These are phyloP conservation scores for Apiotrichum gracile DNA, from an alignment of 1,284 basidiomycete genomes.

Conservation along the genomic window DNA sequence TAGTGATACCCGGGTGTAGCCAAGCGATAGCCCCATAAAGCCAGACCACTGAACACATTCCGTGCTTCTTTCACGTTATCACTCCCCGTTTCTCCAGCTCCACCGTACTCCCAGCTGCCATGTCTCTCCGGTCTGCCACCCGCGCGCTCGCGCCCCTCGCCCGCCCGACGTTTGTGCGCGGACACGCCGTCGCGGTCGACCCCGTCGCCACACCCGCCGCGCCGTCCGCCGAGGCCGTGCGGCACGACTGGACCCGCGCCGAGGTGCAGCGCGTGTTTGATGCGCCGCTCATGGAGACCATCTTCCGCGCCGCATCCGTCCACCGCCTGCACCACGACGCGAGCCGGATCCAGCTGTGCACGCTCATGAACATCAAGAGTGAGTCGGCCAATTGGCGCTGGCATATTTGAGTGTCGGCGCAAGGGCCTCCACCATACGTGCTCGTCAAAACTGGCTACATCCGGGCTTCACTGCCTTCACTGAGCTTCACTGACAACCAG, in stretches of 20 bases:
- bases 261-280: slow-evolving; percentile 51
- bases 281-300: slow-evolving; percentile 73
- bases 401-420: neutral
- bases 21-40: no score
- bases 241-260: slow-evolving; percentile 45
- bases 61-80: neutral
- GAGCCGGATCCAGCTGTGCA: slow-evolving; percentile 88
- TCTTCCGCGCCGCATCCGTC: slow-evolving; percentile 67
- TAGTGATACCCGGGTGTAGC: no score
- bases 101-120: neutral
- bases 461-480: neutral
- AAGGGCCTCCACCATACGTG: no score
- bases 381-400: slow-evolving; percentile 41
- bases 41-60: neutral
- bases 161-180: slow-evolving; percentile 18
- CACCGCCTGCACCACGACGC: slow-evolving; percentile 85
- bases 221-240: slow-evolving; percentile 28
- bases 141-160: slow-evolving; percentile 11
- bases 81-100: neutral
- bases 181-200: slow-evolving; percentile 38
- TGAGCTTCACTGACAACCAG: slow-evolving; percentile 46
- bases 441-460: no score
- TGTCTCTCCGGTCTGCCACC: slow-evolving; percentile 4
- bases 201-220: slow-evolving; percentile 10
- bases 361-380: slow-evolving; percentile 99